A percentile compares a stretch with the other conserved stretches of the same genome.
phyloP scores from a whole-genome alignment of 2,329 filamentous ascomycete genomes.

The Diplodia intermedia region DNA sequence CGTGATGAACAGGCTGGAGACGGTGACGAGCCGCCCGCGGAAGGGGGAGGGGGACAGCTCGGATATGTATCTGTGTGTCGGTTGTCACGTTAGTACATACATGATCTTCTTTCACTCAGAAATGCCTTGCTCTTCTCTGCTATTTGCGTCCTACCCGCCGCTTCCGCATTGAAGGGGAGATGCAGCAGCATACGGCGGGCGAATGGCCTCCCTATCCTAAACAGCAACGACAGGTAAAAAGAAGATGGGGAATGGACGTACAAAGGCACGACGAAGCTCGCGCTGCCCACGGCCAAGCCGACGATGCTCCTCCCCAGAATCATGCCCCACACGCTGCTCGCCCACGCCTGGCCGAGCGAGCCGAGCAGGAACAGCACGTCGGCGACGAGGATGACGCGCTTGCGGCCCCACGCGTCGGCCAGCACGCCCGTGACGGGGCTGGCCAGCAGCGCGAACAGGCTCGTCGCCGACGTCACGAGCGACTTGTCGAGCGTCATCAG shows the following conservation, averaged over 20 bases:
- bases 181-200: neutral
- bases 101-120: neutral
- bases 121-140: neutral
- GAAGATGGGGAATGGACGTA: constrained; percentile 34
- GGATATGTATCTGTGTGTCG: constrained; percentile 69
- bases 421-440: constrained; percentile 62
- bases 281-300: constrained; percentile 43
- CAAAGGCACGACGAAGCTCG: constrained; percentile 44
- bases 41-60: constrained; percentile 80
- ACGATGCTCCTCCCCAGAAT: constrained; percentile 43
- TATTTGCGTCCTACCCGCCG: neutral
- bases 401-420: constrained; percentile 80
- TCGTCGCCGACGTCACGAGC: constrained; percentile 65
- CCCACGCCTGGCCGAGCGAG: constrained; percentile 42
- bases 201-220: neutral
- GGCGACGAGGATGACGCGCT: constrained; percentile 76
- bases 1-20: constrained; percentile 83
- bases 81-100: constrained; percentile 16
- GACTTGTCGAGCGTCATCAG: constrained; percentile 64
- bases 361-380: constrained; percentile 55
- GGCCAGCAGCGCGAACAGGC: constrained; percentile 63
- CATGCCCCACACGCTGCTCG: constrained; percentile 41
- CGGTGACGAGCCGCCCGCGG: constrained; percentile 80
- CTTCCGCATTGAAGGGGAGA: no score
- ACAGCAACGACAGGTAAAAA: neutral